Evolutionary conservation across 2,329 filamentous ascomycete species (phyloP).

Genomic region (Pyrenophora teres): DNA sequence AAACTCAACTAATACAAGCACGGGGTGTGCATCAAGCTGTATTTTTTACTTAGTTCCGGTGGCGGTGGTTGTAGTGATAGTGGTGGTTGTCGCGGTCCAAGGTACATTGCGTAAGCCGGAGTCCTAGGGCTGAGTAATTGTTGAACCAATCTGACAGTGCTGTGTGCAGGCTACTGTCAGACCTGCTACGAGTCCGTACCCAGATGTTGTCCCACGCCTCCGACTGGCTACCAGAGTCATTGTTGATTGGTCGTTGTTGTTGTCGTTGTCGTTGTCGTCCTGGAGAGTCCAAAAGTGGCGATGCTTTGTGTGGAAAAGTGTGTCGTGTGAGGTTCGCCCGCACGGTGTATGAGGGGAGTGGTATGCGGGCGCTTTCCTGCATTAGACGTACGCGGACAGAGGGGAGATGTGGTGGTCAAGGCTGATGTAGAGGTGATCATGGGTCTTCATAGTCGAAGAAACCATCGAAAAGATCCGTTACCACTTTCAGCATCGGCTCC

Average conservation of each 20-base stretch:
- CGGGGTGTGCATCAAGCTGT: conserved; percentile 46
- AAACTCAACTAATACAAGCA: conserved; percentile 26
- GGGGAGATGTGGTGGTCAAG: conserved; percentile 11
- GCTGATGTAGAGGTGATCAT: conserved; percentile 22
- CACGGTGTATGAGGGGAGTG: no score
- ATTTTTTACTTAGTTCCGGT: conserved; percentile 7
- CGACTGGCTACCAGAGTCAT: conserved; percentile 38
- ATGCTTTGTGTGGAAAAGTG: conserved; percentile 17
- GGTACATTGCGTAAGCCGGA: conserved; percentile 35
- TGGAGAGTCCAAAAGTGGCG: background rate
- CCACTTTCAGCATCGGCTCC: conserved; percentile 54
- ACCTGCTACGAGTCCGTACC: conserved; percentile 48
- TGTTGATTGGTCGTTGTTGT: conserved; percentile 17
- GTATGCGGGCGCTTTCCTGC: conserved; percentile 1
- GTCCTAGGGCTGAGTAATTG: conserved; percentile 48
- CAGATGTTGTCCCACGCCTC: conserved; percentile 46
- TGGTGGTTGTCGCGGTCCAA: conserved; percentile 15
- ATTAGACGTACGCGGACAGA: background rate
- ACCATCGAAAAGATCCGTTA: conserved; percentile 53
- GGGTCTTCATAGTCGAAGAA: conserved; percentile 52
- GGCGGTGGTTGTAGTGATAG: background rate
- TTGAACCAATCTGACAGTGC: conserved; percentile 41
- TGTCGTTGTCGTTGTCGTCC: no score
- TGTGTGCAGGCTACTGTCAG: conserved; percentile 17
- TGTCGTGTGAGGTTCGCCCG: no score